Conservation (phyloP, 306 rosid species). For the Prunus salicina region DNA sequence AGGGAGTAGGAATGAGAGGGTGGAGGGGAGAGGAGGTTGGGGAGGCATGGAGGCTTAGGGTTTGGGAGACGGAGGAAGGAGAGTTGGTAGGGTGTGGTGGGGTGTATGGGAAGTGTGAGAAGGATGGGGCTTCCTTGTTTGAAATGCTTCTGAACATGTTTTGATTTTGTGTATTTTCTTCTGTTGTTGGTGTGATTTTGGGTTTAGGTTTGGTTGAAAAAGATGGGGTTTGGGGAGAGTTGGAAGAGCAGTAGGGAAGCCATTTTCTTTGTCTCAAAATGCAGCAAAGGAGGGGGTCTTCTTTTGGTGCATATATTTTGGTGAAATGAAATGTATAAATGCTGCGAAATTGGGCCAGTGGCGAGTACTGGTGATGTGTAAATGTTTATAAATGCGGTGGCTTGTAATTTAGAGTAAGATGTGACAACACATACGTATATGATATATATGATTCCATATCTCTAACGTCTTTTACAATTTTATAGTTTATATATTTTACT, state of each 20-base stretch:
- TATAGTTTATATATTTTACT: too few relatives aligned
- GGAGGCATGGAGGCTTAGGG: slow-evolving; percentile 59
- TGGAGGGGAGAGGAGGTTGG: slow-evolving; percentile 57
- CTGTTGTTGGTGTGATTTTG: slow-evolving; percentile 22
- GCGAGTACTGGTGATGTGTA: too few relatives aligned
- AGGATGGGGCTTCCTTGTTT: slow-evolving; percentile 51
- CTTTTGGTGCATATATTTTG: background rate
- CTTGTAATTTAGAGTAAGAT: too few relatives aligned
- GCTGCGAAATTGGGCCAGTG: background rate
- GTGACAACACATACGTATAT: too few relatives aligned
- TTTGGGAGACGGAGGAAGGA: slow-evolving; percentile 52
- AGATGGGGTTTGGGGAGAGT: slow-evolving; percentile 54
- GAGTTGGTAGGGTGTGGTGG: slow-evolving; percentile 58
- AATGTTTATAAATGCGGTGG: too few relatives aligned
- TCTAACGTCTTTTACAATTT: too few relatives aligned
- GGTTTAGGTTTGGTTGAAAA: slow-evolving; percentile 30
- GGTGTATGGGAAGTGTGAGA: slow-evolving; percentile 45
- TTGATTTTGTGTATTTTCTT: background rate
- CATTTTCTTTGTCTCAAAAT: slow-evolving; percentile 16
- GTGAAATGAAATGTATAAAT: background rate
- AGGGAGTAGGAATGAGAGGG: slow-evolving; percentile 11
- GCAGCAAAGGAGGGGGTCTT: background rate
- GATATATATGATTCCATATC: too few relatives aligned
- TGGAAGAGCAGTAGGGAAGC: slow-evolving; percentile 35
- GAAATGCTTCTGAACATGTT: slow-evolving; percentile 62